Evolutionary conservation across 2,329 filamentous ascomycete genomes (phyloP).

Genomic region (Apiospora phragmitis): DNA sequence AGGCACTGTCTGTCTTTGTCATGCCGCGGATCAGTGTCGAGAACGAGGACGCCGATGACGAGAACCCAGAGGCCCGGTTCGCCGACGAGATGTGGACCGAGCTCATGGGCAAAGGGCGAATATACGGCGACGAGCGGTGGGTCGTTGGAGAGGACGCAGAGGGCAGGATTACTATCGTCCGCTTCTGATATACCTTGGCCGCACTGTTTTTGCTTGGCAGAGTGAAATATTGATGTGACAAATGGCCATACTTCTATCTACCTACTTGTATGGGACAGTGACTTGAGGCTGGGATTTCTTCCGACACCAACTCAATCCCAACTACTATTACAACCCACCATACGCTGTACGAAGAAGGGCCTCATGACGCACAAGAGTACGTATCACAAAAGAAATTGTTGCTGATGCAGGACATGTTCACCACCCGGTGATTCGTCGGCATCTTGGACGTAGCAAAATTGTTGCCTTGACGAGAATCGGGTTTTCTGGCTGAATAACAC

Average conservation of each 20-base stretch:
- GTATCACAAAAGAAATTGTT: background rate
- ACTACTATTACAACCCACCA: background rate
- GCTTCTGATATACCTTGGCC: conserved; percentile 41
- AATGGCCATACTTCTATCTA: background rate
- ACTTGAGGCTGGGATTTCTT: background rate
- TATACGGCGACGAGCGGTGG: conserved; percentile 62
- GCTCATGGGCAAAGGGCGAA: conserved; percentile 52
- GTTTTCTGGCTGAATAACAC: background rate
- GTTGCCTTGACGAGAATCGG: background rate
- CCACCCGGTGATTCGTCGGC: background rate
- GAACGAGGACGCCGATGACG: conserved; percentile 22
- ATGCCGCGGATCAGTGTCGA: conserved; percentile 39
- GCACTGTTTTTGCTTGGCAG: background rate
- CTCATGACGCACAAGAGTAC: background rate
- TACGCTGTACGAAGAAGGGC: background rate
- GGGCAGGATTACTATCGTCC: conserved; percentile 52
- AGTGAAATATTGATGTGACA: background rate
- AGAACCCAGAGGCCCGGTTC: conserved; percentile 40
- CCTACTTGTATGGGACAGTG: background rate
- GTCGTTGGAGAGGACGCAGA: conserved; percentile 58
- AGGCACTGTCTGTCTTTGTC: conserved; percentile 45
- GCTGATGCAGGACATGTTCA: background rate
- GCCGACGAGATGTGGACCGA: conserved; percentile 45
- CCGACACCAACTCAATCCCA: background rate
- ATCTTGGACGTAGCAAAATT: background rate